Conservation (phyloP, 2,329 filamentous ascomycete genomes). For the Aureobasidium vineae region DNA sequence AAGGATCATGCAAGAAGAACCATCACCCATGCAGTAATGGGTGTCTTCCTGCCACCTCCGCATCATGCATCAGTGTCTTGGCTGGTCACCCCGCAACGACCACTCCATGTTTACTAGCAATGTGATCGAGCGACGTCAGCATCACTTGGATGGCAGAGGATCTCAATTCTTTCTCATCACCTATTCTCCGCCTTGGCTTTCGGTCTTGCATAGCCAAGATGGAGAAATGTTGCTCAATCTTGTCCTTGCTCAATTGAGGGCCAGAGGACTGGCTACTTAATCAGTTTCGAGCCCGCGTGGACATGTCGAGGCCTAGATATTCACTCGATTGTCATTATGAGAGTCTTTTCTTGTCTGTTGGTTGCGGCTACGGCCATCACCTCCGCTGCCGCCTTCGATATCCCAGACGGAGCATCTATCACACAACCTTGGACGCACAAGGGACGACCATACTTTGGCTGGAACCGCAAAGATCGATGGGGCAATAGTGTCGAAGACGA, state of each 20-base stretch:
- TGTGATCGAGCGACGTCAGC: slow-evolving; percentile 7
- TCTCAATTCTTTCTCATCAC: not conserved
- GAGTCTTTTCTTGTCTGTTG: not conserved
- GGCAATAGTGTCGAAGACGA: slow-evolving; percentile 16
- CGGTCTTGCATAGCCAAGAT: slow-evolving; percentile 24
- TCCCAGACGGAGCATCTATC: slow-evolving; percentile 5
- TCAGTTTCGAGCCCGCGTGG: not conserved
- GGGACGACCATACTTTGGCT: not conserved
- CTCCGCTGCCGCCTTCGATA: not conserved
- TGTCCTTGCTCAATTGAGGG: not conserved
- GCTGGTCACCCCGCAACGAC: slow-evolving; percentile 14
- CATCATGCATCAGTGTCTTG: slow-evolving; percentile 17
- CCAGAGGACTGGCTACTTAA: not conserved
- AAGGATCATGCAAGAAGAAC: slow-evolving; percentile 1
- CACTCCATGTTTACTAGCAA: slow-evolving; percentile 3
- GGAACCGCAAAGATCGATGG: slow-evolving; percentile 17
- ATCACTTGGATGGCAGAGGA: not conserved
- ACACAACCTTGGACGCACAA: not conserved
- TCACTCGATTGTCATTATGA: not conserved
- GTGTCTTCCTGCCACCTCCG: not conserved
- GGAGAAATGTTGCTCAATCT: not conserved
- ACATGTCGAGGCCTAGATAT: too few relatives aligned
- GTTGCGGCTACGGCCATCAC: not conserved
- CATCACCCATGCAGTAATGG: not conserved
- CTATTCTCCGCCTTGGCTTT: slow-evolving; percentile 14